Evolutionary conservation across 202 grass and related monocot species (phyloP).

Genomic region (Setaria italica): DNA sequence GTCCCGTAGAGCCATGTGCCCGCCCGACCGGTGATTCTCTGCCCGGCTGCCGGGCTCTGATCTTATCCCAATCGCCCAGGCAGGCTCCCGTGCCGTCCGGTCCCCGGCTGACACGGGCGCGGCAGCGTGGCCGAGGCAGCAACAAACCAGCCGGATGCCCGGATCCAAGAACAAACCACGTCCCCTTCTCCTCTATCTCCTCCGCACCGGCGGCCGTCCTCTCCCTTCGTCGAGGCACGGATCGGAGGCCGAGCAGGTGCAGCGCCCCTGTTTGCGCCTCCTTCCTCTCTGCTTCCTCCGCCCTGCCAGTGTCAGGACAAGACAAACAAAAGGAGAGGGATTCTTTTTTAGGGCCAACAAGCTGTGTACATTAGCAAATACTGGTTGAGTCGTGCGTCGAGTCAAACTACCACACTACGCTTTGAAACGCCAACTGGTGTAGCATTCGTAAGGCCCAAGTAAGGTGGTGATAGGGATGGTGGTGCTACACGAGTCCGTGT

Average conservation of each 20-base stretch:
- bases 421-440: background rate
- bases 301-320: background rate
- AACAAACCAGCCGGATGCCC: background rate
- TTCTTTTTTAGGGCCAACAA: background rate
- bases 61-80: background rate
- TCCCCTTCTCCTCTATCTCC: background rate
- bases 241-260: no score
- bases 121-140: background rate
- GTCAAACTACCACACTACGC: background rate
- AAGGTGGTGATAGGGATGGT: background rate
- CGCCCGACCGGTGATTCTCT: background rate
- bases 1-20: background rate
- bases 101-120: background rate
- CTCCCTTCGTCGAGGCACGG: no score
- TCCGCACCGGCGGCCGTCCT: no score
- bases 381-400: background rate
- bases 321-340: no score
- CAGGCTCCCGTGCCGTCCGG: background rate
- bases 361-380: background rate
- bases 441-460: conserved; percentile 7
- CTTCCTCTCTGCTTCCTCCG: background rate
- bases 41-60: background rate
- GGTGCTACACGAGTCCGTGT: background rate
- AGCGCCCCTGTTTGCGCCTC: background rate
- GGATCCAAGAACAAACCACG: background rate